Evolutionary conservation across 768 basidiomycete species (phyloP).

Genomic region (Kwoniella bestiolae): DNA sequence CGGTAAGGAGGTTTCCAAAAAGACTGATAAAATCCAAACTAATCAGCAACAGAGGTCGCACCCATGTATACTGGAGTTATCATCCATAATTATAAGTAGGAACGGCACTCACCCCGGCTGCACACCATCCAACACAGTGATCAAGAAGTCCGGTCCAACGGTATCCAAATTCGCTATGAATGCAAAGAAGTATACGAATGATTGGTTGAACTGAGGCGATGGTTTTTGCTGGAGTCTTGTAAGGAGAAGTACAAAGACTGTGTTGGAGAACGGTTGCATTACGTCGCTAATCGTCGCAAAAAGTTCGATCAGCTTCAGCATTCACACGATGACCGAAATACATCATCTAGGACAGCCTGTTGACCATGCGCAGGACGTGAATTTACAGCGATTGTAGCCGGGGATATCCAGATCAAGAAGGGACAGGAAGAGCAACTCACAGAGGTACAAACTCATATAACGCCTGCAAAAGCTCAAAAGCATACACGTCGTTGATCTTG

Average conservation of each 20-base stretch:
- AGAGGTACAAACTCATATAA: constrained; percentile 73
- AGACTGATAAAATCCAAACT: constrained; percentile 61
- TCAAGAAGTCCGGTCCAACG: constrained; percentile 77
- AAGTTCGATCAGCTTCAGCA: background rate
- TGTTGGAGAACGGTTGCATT: constrained; percentile 74
- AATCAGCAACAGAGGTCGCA: background rate
- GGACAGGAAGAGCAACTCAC: constrained; percentile 63
- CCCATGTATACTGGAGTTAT: no score
- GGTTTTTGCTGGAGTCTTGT: constrained; percentile 85
- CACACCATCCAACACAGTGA: constrained; percentile 77
- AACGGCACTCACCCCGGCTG: constrained; percentile 71
- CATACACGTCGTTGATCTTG: constrained; percentile 84
- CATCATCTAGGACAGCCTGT: no score
- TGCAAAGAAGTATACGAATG: constrained; percentile 77
- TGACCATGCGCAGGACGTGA: no score
- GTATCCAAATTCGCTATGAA: constrained; percentile 76
- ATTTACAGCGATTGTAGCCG: no score
- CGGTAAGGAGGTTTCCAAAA: constrained; percentile 77
- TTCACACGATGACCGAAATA: no score
- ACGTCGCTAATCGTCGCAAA: constrained; percentile 60
- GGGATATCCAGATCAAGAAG: no score
- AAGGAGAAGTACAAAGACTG: constrained; percentile 71
- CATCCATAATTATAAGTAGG: background rate
- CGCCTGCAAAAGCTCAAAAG: constrained; percentile 82
- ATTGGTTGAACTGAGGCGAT: constrained; percentile 83